These are phyloP conservation scores for Phylloporus sp. DNA, from an alignment of 768 basidiomycete genomes.

Conservation along the genomic window DNA sequence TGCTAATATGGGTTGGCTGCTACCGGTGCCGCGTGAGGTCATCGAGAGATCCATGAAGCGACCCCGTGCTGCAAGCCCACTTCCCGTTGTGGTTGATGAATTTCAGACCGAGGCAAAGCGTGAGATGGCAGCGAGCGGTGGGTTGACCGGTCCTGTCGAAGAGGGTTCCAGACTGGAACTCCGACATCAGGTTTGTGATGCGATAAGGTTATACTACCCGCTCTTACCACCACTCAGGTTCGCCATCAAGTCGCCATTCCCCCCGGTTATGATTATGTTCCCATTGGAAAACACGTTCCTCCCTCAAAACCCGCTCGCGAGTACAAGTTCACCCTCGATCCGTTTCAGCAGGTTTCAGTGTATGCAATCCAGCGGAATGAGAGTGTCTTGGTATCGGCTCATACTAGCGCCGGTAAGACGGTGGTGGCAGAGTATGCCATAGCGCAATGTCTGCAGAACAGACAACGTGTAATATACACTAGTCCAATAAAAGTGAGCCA, in stretches of 20 bases:
- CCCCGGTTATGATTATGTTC: constrained; percentile 82
- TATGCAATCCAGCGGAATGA: constrained; percentile 96
- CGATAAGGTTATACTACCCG: background rate
- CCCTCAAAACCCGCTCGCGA: constrained; percentile 85
- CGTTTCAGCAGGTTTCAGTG: constrained; percentile 93
- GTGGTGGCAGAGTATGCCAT: constrained; percentile 99
- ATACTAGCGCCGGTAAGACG: constrained; percentile 98
- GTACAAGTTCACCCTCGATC: constrained; percentile 96
- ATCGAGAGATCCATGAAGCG: constrained; percentile 47
- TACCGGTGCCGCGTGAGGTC: constrained; percentile 18
- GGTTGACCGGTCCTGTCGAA: constrained; percentile 71
- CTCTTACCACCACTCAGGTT: constrained; percentile 47
- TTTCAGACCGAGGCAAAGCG: constrained; percentile 93
- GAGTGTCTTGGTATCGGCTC: constrained; percentile 95
- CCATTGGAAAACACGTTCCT: constrained; percentile 88
- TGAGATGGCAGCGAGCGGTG: constrained; percentile 85
- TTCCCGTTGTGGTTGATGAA: constrained; percentile 83
- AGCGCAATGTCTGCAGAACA: constrained; percentile 88
- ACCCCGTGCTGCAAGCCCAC: constrained; percentile 53
- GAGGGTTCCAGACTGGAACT: constrained; percentile 68
- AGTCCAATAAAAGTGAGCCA: constrained; percentile 94
- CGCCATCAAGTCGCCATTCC: constrained; percentile 97
- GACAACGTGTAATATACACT: constrained; percentile 97
- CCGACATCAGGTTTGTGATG: constrained; percentile 57
- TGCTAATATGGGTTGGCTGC: constrained; percentile 2